A percentile compares a stretch with the other conserved stretches of the same genome.
These are phyloP conservation scores for Globisporangium splendens DNA, from an alignment of 352 stramenopile genomes.

Conservation along the genomic window DNA sequence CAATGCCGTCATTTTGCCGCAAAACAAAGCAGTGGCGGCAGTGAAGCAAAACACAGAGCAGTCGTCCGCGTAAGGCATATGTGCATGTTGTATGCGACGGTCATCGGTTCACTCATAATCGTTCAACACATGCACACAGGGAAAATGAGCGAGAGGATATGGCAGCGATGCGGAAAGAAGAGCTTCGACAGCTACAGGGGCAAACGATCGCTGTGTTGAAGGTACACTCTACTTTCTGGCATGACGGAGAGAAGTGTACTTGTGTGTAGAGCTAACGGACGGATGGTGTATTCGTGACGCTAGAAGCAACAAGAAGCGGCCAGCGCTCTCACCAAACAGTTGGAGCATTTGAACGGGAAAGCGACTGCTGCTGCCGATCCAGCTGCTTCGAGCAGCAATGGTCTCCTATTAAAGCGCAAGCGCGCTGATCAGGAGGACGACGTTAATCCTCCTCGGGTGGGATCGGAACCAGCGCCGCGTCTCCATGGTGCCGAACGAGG, in stretches of 20 bases:
- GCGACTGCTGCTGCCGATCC: too few relatives aligned
- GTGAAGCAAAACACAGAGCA: not conserved
- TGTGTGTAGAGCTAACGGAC: not conserved
- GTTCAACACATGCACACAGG: not conserved
- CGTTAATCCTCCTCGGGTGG: too few relatives aligned
- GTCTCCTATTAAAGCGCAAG: slow-evolving; percentile 11
- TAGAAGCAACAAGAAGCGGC: slow-evolving; percentile 13
- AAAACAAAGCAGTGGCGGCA: not conserved
- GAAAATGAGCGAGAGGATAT: not conserved
- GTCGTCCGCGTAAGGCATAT: not conserved
- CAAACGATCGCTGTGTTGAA: slow-evolving; percentile 23
- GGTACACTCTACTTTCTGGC: slow-evolving; percentile 18
- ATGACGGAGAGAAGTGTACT: not conserved
- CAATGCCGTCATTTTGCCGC: not conserved
- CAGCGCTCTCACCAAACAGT: slow-evolving; percentile 4
- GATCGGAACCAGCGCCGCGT: too few relatives aligned
- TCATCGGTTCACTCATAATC: not conserved
- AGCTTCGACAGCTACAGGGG: slow-evolving; percentile 31
- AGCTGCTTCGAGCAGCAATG: not conserved
- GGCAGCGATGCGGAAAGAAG: slow-evolving; percentile 23
- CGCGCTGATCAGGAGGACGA: not conserved
- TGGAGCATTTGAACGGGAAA: slow-evolving; percentile 8
- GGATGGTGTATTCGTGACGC: not conserved
- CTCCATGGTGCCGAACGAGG: not conserved
- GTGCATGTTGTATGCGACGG: not conserved